These are phyloP conservation scores for Lentinula sp. DNA, from an alignment of 768 basidiomycete species.

Conservation along the genomic window DNA sequence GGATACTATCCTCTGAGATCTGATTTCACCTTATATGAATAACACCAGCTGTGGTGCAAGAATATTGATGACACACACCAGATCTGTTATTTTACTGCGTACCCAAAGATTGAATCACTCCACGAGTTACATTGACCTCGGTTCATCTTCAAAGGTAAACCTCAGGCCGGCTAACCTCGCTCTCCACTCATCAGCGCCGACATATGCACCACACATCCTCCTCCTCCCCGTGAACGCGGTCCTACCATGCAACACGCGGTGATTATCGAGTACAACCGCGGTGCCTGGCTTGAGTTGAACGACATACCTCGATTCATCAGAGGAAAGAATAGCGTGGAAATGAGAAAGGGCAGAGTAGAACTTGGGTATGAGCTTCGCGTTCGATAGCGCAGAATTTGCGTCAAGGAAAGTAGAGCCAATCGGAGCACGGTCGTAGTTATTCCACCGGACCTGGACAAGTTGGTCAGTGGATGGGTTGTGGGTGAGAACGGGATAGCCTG, in stretches of 20 bases:
- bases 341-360: conserved; percentile 77
- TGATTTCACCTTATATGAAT: too few species aligned
- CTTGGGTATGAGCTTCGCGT: background rate
- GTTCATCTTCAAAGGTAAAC: too few species aligned
- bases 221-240: conserved; percentile 84
- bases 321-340: conserved; percentile 75
- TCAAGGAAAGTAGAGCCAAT: conserved; percentile 34
- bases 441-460: conserved; percentile 83
- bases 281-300: conserved; percentile 84
- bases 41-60: too few species aligned
- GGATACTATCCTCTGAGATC: too few species aligned
- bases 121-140: too few species aligned
- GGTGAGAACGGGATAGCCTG: conserved; percentile 65
- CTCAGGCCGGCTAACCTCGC: conserved; percentile 67
- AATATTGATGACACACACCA: too few species aligned
- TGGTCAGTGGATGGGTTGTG: conserved; percentile 57
- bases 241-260: conserved; percentile 92
- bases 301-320: conserved; percentile 87
- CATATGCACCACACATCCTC: conserved; percentile 94
- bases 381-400: too few species aligned
- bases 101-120: too few species aligned
- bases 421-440: conserved; percentile 88
- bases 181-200: conserved; percentile 84
- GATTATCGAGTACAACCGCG: conserved; percentile 86
- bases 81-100: too few species aligned